Conservation (phyloP, 345 rosid genomes). For the Bruguiera parviflora region DNA sequence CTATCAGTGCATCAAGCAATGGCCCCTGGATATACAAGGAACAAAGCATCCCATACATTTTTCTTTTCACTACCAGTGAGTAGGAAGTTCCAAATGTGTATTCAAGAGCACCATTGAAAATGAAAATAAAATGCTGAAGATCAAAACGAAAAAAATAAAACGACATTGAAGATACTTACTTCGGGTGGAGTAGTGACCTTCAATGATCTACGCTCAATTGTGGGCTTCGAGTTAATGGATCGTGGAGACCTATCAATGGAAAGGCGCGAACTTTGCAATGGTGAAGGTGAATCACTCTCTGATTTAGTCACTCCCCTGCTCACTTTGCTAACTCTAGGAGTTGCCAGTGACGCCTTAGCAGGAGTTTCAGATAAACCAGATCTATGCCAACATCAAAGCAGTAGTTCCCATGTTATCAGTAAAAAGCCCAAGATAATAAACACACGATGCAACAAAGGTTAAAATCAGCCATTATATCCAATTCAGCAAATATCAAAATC, state of each 20-base stretch:
- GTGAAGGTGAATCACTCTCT: slow-evolving; percentile 57
- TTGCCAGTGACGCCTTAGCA: slow-evolving; percentile 54
- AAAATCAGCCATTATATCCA: background rate
- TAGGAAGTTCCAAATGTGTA: background rate
- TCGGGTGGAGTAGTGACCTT: slow-evolving; percentile 66
- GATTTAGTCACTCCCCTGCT: slow-evolving; percentile 43
- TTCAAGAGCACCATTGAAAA: slow-evolving; percentile 6
- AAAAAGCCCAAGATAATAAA: slow-evolving; percentile 7
- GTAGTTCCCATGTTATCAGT: slow-evolving; percentile 3
- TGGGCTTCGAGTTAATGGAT: slow-evolving; percentile 57
- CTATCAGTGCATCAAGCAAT: background rate
- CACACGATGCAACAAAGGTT: slow-evolving; percentile 12
- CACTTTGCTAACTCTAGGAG: slow-evolving; percentile 60
- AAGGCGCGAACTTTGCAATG: slow-evolving; percentile 54
- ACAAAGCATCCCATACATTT: background rate
- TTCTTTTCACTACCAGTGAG: background rate
- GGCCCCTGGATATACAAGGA: background rate
- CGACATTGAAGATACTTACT: slow-evolving; percentile 39
- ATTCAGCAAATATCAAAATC: background rate
- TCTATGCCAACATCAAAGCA: slow-evolving; percentile 42
- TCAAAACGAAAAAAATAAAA: background rate
- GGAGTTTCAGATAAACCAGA: slow-evolving; percentile 70
- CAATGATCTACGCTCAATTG: slow-evolving; percentile 59
- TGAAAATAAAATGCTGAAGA: background rate
- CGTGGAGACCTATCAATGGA: slow-evolving; percentile 72